Evolutionary conservation across 306 rosid genomes (phyloP).

Genomic region (Sicyos edulis): DNA sequence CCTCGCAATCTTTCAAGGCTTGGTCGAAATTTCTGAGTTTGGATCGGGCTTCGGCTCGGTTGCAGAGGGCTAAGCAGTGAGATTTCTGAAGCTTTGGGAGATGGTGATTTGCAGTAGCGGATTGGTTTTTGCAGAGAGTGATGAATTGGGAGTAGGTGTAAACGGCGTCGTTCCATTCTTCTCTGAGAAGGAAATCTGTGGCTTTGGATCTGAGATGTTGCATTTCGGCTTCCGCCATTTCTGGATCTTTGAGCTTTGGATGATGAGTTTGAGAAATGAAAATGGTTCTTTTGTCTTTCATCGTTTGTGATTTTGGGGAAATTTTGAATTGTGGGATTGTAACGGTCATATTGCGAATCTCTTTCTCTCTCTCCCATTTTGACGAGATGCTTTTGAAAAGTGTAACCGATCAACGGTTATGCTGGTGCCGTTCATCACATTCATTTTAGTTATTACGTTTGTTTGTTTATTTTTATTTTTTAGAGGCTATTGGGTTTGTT

Average conservation of each 20-base stretch:
- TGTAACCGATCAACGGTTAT: background rate
- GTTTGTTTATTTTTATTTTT: too few species aligned
- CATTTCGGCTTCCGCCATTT: slow-evolving; percentile 45
- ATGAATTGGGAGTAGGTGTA: slow-evolving; percentile 54
- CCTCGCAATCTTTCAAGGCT: slow-evolving; percentile 64
- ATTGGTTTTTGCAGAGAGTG: slow-evolving; percentile 41
- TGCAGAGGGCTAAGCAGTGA: slow-evolving; percentile 67
- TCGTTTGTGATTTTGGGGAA: slow-evolving; percentile 1
- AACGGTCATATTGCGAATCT: slow-evolving; percentile 32
- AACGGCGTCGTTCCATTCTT: slow-evolving; percentile 67
- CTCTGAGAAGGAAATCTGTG: slow-evolving; percentile 69
- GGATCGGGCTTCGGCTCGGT: slow-evolving; percentile 68
- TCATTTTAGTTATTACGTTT: too few species aligned
- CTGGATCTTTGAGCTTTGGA: background rate
- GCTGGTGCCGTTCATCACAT: background rate
- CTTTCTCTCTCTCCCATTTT: background rate
- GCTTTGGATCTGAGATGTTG: slow-evolving; percentile 80
- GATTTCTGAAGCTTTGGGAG: slow-evolving; percentile 48
- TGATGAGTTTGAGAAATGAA: background rate
- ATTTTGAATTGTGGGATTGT: slow-evolving; percentile 17
- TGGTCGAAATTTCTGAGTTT: slow-evolving; percentile 38
- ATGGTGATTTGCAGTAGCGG: slow-evolving; percentile 20
- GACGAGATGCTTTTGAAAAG: background rate
- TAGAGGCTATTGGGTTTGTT: too few species aligned
- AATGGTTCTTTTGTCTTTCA: background rate